Evolutionary conservation across 768 basidiomycete species (phyloP), one percentile per base, ranked within the genome.

Genomic region (Lentinula edodes): DNA sequence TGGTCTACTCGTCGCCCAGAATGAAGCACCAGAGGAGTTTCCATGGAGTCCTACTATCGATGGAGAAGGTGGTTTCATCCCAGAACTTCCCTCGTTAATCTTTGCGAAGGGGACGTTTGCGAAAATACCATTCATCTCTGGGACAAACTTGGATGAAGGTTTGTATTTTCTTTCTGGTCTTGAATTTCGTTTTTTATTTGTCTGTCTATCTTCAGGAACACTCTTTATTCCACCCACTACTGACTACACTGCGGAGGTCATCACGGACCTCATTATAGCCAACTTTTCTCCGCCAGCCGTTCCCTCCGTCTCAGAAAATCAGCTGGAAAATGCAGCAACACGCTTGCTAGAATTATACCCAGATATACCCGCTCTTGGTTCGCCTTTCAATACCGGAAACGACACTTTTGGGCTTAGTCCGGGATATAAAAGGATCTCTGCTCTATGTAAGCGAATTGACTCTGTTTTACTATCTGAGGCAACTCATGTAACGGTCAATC

Each of bases 71-170:
- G 78, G 79, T 0, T 56, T 81, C 2, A 65, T 78, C 42, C 75
- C 75, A 0, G 80, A 77, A 48, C 62, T 73, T 13, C 74, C 77
- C 4, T 79, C 79, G 2, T 67, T 58, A 28, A 68, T 78, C 7
- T 46, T 70, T 20, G 63, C 72, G 52, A 3, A 65, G 54, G 64
- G 76, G 0, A 58, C 63, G 3, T 73, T 73, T 39, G 63, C 69
- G 1, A 66, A 67, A n/a, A 60, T 83, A 2, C 80, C 81, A 0
- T 78, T 80, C 63, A 81, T 83, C 32, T 67, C 76, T 46, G 80
- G 80, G 15, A 76, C 76, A 6, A 73, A 71, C 62, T 67, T 76
- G 3, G 80, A 83, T 65, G 80, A 82, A 73, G 80, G 81, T 80
- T 23, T 28, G 66, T 52, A 39, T 13, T 39, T 8, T 13, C 32